Evolutionary conservation across 208 protist genomes (phyloP).

Genomic region (Acanthamoeba sp.): DNA sequence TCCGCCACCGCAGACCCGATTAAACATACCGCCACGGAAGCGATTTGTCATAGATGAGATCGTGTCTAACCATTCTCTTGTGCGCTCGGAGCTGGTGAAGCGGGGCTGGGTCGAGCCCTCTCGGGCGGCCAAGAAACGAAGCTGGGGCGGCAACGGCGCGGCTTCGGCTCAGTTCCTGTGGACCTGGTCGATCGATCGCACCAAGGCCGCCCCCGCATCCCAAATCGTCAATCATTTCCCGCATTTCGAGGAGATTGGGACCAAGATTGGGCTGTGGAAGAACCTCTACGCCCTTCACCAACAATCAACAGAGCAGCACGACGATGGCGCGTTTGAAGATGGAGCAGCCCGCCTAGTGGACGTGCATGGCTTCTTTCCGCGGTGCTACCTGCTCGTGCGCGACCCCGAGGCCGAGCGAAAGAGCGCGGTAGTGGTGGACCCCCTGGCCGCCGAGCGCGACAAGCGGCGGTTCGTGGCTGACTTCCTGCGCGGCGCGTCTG

Average conservation of each 20-base stretch:
- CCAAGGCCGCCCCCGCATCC: background rate
- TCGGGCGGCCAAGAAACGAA: background rate
- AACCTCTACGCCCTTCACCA: background rate
- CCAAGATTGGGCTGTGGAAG: conserved; percentile 49
- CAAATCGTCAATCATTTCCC: conserved; percentile 59
- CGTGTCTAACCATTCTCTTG: conserved; percentile 7
- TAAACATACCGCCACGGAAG: background rate
- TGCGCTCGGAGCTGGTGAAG: background rate
- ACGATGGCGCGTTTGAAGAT: too few relatives aligned
- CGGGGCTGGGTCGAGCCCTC: conserved; percentile 28
- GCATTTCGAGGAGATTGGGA: conserved; percentile 31
- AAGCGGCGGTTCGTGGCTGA: conserved; percentile 31
- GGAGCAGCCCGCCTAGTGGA: too few relatives aligned
- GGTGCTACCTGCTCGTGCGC: conserved; percentile 45
- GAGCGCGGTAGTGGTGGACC: background rate
- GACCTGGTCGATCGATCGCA: conserved; percentile 2
- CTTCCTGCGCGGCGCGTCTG: background rate
- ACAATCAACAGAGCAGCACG: too few relatives aligned
- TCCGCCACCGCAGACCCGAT: background rate
- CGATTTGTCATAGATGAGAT: conserved; percentile 40
- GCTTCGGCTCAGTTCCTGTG: conserved; percentile 13
- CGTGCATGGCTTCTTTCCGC: conserved; percentile 35
- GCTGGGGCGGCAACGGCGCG: background rate
- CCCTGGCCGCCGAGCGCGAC: background rate
- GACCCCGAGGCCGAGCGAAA: background rate